These are phyloP conservation scores for Cetradonia linearis DNA, from an alignment of 495 filamentous ascomycete genomes.

Conservation along the genomic window DNA sequence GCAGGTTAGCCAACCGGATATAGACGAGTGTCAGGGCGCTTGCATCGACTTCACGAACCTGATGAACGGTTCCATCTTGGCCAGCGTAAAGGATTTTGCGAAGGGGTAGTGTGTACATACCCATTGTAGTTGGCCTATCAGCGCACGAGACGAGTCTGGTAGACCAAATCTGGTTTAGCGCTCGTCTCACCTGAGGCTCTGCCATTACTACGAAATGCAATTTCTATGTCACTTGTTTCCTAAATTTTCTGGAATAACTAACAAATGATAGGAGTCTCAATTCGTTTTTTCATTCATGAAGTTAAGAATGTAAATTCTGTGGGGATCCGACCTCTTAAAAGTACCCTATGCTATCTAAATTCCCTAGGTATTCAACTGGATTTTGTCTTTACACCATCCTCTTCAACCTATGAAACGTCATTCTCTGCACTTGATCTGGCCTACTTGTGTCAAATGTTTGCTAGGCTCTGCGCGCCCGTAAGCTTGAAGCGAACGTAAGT, in stretches of 20 bases:
- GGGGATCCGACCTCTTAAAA: no score
- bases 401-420: constrained; percentile 7
- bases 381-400: not conserved
- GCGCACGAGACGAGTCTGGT: not conserved
- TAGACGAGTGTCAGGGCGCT: constrained; percentile 8
- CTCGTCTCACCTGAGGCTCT: not conserved
- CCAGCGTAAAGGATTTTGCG: constrained; percentile 3
- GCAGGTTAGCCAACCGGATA: constrained; percentile 6
- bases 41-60: not conserved
- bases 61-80: not conserved
- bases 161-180: not conserved
- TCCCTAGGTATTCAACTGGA: no score
- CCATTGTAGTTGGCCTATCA: constrained; percentile 1
- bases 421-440: constrained; percentile 22
- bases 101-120: not conserved
- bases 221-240: no score
- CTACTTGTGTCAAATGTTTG: constrained; percentile 22
- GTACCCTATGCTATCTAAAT: no score
- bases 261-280: no score
- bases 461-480: constrained; percentile 28
- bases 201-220: no score
- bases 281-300: no score
- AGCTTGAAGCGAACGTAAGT: constrained; percentile 39
- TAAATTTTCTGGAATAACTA: no score
- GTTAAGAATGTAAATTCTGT: no score